phyloP scores from a whole-genome alignment of 1,284 basidiomycete species.

The Moesziomyces sp. region DNA sequence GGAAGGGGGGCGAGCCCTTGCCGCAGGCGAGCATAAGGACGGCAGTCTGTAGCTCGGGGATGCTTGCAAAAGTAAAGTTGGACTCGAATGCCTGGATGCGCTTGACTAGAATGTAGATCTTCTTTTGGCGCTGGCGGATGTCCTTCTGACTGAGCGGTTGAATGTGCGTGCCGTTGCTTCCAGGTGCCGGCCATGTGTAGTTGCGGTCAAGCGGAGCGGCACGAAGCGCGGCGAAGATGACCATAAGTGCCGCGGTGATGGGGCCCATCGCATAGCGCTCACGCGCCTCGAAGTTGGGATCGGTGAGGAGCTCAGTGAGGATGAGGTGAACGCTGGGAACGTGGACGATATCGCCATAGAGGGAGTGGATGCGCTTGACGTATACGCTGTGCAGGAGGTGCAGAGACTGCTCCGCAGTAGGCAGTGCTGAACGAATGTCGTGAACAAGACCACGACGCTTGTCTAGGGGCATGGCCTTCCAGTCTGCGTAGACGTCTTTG shows the following conservation, averaged over 20 bases:
- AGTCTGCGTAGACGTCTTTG: conserved; percentile 40
- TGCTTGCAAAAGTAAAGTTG: conserved; percentile 19
- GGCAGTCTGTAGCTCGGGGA: conserved; percentile 34
- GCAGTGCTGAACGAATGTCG: conserved; percentile 25
- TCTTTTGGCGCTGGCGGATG: conserved; percentile 26
- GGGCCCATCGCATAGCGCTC: conserved; percentile 24
- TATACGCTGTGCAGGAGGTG: conserved; percentile 37
- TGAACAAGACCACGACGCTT: conserved; percentile 10
- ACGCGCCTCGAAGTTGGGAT: conserved; percentile 27
- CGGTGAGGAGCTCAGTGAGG: conserved; percentile 26
- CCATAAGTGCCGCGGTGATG: conserved; percentile 38
- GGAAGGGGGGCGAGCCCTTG: conserved; percentile 25
- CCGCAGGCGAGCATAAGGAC: conserved; percentile 28
- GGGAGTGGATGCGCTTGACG: conserved; percentile 22
- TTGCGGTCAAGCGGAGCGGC: conserved; percentile 28
- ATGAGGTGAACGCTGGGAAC: conserved; percentile 24
- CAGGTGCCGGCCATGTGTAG: conserved; percentile 13
- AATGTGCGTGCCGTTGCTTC: conserved; percentile 5
- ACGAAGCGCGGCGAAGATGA: conserved; percentile 27
- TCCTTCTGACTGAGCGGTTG: conserved; percentile 28
- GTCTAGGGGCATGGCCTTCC: conserved; percentile 20
- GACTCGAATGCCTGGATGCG: conserved; percentile 33
- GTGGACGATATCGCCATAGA: conserved; percentile 34
- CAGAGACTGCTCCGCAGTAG: conserved; percentile 13
- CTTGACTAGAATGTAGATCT: conserved; percentile 34